These are phyloP conservation scores for Botrytis medusae DNA, from an alignment of 2,329 filamentous ascomycete genomes.

Conservation along the genomic window DNA sequence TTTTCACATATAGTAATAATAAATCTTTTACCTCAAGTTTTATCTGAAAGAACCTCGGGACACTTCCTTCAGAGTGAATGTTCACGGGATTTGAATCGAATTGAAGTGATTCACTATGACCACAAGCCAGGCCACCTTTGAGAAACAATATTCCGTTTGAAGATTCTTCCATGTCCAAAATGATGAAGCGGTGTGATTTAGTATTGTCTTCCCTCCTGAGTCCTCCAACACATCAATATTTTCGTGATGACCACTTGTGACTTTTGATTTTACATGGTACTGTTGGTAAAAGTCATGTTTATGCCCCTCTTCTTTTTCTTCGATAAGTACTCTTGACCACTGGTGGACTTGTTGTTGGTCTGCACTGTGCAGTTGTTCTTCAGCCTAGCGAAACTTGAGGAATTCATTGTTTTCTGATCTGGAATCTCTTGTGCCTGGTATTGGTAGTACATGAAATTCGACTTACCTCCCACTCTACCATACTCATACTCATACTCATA, in stretches of 20 bases:
- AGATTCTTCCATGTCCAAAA: not conserved
- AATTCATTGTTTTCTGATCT: constrained; percentile 3
- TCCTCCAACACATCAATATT: constrained; percentile 14
- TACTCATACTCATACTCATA: not conserved
- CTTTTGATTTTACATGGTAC: constrained; percentile 6
- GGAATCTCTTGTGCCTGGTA: not conserved
- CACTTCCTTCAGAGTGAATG: not conserved
- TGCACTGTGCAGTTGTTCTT: constrained; percentile 11
- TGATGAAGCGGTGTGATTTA: constrained; percentile 17
- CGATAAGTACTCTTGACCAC: not conserved
- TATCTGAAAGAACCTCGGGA: not conserved
- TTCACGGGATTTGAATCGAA: not conserved
- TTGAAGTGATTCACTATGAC: constrained; percentile 6
- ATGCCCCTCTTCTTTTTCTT: not conserved
- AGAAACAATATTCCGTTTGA: not conserved
- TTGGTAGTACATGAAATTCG: not conserved
- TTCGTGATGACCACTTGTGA: constrained; percentile 10
- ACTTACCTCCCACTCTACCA: not conserved
- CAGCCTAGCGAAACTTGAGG: constrained; percentile 9
- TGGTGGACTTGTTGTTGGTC: not conserved
- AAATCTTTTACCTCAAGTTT: not conserved
- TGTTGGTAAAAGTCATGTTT: not conserved
- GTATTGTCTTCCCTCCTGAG: not conserved
- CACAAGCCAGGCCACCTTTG: not conserved
- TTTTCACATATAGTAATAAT: not conserved